phyloP scores from a whole-genome alignment of 2,329 filamentous ascomycete species.

The Phaeosphaeria sp. region DNA sequence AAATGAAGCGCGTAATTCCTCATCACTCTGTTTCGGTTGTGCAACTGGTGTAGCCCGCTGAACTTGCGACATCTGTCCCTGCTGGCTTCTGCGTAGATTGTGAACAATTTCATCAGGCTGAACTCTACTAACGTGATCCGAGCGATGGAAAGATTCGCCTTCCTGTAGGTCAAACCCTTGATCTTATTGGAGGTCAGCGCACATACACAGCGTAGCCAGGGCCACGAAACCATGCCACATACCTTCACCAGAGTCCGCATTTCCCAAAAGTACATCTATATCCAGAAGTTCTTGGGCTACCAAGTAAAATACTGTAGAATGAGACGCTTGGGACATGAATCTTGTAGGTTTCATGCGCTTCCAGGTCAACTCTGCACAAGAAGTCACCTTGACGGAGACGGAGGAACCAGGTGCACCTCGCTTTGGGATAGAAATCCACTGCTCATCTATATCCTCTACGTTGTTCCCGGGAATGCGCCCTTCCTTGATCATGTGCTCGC shows the following conservation, averaged over 20 bases:
- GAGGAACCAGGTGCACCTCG: neutral
- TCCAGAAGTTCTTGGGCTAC: conserved; percentile 1
- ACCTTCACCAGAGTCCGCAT: conserved; percentile 3
- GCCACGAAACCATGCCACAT: neutral
- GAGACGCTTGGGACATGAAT: neutral
- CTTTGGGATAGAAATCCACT: neutral
- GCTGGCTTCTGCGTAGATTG: neutral
- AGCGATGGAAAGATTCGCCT: neutral
- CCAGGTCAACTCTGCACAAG: neutral
- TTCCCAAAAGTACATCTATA: conserved; percentile 7
- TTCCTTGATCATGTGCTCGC: neutral
- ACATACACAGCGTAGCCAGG: neutral
- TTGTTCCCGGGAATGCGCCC: neutral
- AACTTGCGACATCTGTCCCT: neutral
- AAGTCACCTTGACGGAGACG: neutral
- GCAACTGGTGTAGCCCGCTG: neutral
- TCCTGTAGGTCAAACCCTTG: neutral
- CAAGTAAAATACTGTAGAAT: conserved; percentile 6
- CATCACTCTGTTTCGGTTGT: neutral
- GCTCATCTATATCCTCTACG: neutral
- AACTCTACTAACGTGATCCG: neutral
- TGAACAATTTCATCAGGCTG: neutral
- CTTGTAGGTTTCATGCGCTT: neutral
- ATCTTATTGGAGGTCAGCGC: neutral
- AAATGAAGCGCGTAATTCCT: neutral